Evolutionary conservation across 805 yeast genomes (phyloP), one percentile per base, ranked within the genome.

Genomic region (Kodamaea kaohsiungensis): DNA sequence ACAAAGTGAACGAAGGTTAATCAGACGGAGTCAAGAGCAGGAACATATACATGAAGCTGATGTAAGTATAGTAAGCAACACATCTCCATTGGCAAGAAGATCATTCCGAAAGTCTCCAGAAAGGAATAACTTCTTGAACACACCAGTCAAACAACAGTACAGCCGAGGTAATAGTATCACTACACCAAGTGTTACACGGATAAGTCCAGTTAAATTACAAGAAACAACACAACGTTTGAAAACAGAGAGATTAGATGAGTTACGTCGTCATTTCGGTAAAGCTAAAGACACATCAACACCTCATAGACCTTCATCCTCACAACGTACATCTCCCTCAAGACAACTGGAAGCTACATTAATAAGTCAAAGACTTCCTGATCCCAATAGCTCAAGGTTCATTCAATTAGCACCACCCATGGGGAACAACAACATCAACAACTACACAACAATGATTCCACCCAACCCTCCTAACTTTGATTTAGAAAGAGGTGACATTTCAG

Each of bases 211-310:
- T 4, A 67, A 70, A 39, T 61, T 75, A 15, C 77, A 71, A 55
- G 76, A 73, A 54, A 74, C 80, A 0, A 72, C 75, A 30, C 66
- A 70, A 47, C 57, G 75, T 46, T 56, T 75, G 56, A 67, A 66
- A 45, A 64, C 60, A 38, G 73, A 72, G 53, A 64, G 66, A 39
- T 64, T 76, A 39, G 66, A 68, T 27, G 78, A 76, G 2, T 58
- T 74, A 49, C 62, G 69, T 13, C 63, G 63, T 38, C 72, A 72
- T 46, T 75, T 67, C 53, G 68, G 71, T 7, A 59, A 59, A 38
- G 69, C 63, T 1, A 66, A 55, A 39, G 60, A 57, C 10, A 18
- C 59, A 1, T 59, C 64, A 2, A 60, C 65, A 0, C 50, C 54
- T 6, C 37, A 19, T 4, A 8, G 38, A 19, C 48, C 25, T 22